Evolutionary conservation across 305 asterid genomes (phyloP), one percentile per base, ranked within the genome.

Genomic region (Striga hermonthica): DNA sequence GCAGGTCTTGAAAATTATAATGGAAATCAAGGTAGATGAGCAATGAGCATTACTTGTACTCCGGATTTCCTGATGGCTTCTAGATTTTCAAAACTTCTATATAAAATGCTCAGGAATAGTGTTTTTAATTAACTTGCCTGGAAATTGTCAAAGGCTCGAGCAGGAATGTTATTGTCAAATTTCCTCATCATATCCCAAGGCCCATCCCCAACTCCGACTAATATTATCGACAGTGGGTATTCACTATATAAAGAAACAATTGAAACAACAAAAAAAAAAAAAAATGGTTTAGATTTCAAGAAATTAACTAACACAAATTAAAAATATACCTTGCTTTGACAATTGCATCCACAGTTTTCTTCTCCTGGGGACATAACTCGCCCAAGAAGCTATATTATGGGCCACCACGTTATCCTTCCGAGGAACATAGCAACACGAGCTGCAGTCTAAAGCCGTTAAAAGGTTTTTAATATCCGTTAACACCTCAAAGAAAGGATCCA

Each of bases 51-150:
- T 69, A 86, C 97, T 87, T 84, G 69, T 41, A 90, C 90, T 45
- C 90, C 97, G 15, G 95, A 81, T 37, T 62, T 81, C 75, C 92
- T 78, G 54, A 90, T 78, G 57, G 88, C 84, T 76, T 86, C 95
- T 68, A 90, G 76, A 78, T 87, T 90, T 73, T 84, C 95, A 68
- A 87, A 90, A 83, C 95, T 76, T 82, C 97, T n/a, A n/a, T n/a
- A 34, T 54, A 22, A 71, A 66, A 7, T 5, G 63, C 60, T 64
- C 43, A 31, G 9, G 40, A n/a, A n/a, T n/a, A n/a, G n/a, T n/a
- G n/a, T n/a, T n/a, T n/a, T n/a, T n/a, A n/a, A n/a, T n/a, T n/a
- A 56, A 56, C 41, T 56, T 40, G 35, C 62, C 62, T 57, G 62
- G 15, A 57, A 57, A 57, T 57, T 57, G 15, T 57, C 62, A 1